Conservation (phyloP, 2,329 filamentous ascomycete genomes). For the Calonectria pauciramosa region DNA sequence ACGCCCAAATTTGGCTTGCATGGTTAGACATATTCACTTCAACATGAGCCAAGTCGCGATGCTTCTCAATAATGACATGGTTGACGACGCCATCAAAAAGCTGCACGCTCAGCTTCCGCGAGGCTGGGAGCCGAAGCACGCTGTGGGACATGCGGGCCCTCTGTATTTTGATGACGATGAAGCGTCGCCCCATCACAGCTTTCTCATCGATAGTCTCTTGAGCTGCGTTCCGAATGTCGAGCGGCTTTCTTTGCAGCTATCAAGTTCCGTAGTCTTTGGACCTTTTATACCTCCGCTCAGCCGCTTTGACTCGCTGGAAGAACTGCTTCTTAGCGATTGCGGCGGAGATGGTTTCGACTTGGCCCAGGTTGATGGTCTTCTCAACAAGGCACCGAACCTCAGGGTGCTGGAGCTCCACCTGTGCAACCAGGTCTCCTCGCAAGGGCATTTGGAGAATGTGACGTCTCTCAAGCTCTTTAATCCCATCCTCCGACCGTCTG, state of each 20-base stretch:
- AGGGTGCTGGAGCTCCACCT: background rate
- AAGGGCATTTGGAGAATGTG: background rate
- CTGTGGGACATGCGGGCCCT: no score
- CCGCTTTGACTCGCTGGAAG: background rate
- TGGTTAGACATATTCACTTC: background rate
- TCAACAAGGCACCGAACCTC: background rate
- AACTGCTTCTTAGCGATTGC: background rate
- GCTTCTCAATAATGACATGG: background rate
- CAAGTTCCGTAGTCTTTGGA: background rate
- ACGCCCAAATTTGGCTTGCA: background rate
- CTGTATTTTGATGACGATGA: no score
- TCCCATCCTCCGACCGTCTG: background rate
- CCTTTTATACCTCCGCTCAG: background rate
- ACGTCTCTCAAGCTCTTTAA: background rate
- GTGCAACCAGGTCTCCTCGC: background rate
- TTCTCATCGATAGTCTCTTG: background rate
- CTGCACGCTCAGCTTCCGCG: background rate
- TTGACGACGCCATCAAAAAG: background rate
- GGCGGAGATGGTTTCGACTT: background rate
- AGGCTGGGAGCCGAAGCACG: background rate
- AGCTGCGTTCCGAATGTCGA: background rate
- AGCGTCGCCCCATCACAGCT: background rate
- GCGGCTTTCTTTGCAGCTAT: background rate
- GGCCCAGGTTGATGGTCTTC: background rate
- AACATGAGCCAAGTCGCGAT: background rate